Conservation (phyloP, 805 yeast species). For the Saccharomycopsis schoenii region DNA sequence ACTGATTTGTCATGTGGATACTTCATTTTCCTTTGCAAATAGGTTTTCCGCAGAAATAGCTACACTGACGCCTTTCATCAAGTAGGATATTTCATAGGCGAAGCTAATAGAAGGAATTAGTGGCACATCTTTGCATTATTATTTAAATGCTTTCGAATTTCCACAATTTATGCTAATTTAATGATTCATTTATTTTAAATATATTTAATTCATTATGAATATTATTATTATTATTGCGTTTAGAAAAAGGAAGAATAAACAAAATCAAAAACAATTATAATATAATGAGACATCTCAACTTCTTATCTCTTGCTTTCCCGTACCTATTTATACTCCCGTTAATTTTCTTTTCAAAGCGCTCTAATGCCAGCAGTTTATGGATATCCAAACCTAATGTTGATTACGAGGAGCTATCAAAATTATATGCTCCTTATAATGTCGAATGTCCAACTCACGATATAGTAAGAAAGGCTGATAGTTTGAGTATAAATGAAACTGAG, state of each 20-base stretch:
- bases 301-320: background rate
- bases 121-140: background rate
- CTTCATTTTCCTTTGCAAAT: background rate
- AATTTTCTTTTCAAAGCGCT: background rate
- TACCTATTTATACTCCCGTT: background rate
- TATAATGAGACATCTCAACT: background rate
- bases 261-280: background rate
- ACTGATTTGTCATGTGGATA: background rate
- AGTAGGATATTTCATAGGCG: background rate
- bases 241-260: background rate
- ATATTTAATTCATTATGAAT: too few relatives aligned
- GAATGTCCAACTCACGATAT: constrained; percentile 38
- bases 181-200: background rate
- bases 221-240: background rate
- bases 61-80: background rate
- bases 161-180: too few relatives aligned
- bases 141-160: background rate
- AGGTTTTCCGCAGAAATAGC: background rate
- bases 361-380: background rate
- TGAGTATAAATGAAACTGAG: constrained; percentile 37
- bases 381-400: background rate
- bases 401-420: background rate
- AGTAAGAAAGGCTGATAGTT: constrained; percentile 31
- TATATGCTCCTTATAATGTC: constrained; percentile 50
- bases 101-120: background rate